Conservation (phyloP, 345 rosid genomes). For the Gossypioides kirkii region DNA sequence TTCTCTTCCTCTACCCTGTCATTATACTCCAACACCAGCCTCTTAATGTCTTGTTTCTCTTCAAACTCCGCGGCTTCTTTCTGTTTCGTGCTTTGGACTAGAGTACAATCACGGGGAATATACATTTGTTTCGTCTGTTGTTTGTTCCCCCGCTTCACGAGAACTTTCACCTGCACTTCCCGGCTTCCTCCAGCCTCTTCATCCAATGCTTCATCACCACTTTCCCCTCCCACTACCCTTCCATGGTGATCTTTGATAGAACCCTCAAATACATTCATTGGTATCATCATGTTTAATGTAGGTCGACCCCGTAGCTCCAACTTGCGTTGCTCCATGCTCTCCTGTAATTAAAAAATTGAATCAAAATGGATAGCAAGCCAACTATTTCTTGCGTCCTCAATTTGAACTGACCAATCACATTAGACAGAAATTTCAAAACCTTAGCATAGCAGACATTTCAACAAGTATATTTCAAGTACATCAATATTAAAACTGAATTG, state of each 20-base stretch:
- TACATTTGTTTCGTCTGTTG: conserved; percentile 93
- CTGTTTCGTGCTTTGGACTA: conserved; percentile 95
- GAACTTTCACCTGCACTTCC: conserved; percentile 92
- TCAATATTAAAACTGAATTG: too few relatives aligned
- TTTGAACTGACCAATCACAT: not conserved
- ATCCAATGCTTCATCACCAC: conserved; percentile 75
- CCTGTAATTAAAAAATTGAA: conserved; percentile 47
- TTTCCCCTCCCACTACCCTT: conserved; percentile 58
- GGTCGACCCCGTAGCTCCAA: conserved; percentile 87
- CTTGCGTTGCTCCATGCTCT: conserved; percentile 97
- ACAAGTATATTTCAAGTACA: not conserved
- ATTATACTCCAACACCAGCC: conserved; percentile 89
- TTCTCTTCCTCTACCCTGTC: conserved; percentile 95
- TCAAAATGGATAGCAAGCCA: not conserved
- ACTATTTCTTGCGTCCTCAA: not conserved
- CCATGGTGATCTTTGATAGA: conserved; percentile 80
- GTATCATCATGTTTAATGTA: conserved; percentile 78
- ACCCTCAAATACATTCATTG: conserved; percentile 92
- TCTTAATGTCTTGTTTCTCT: conserved; percentile 97
- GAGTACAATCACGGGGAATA: conserved; percentile 79
- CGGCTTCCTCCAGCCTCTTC: conserved; percentile 65
- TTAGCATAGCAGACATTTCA: not conserved
- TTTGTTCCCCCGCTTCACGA: conserved; percentile 94
- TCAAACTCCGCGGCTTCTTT: conserved; percentile 94
- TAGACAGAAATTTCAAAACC: not conserved